A percentile compares a stretch with the other conserved stretches of the same genome.
Evolutionary conservation across 352 stramenopile genomes (phyloP).

Genomic region (Phytophthora sansomeana): DNA sequence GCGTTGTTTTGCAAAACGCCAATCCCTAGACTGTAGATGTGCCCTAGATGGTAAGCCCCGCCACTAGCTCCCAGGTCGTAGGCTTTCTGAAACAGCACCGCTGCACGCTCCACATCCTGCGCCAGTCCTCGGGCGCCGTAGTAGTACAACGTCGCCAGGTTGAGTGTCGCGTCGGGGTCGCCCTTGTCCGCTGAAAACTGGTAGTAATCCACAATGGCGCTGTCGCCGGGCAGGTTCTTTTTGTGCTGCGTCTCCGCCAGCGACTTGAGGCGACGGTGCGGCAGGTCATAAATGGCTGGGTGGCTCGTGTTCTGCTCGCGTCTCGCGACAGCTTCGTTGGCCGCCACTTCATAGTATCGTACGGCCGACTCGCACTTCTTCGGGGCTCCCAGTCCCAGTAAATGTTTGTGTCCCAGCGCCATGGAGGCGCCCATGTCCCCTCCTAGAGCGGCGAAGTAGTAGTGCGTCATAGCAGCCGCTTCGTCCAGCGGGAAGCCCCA

Average conservation of each 20-base stretch:
- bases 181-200: constrained; percentile 90
- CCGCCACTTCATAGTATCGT: constrained; percentile 90
- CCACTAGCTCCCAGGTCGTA: constrained; percentile 78
- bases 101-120: constrained; percentile 76
- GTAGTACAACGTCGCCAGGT: constrained; percentile 88
- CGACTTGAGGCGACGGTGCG: constrained; percentile 77
- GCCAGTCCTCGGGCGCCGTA: constrained; percentile 77
- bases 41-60: constrained; percentile 76
- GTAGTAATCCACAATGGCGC: constrained; percentile 91
- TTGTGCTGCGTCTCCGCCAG: constrained; percentile 81
- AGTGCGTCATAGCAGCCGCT: constrained; percentile 73
- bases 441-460: constrained; percentile 87
- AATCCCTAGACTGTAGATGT: constrained; percentile 87
- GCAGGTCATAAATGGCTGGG: constrained; percentile 76
- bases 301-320: constrained; percentile 63
- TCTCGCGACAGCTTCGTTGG: constrained; percentile 77
- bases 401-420: constrained; percentile 82
- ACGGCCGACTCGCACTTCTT: constrained; percentile 87
- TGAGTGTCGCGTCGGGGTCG: constrained; percentile 82
- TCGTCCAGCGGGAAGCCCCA: constrained; percentile 77
- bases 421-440: constrained; percentile 73
- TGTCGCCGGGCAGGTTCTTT: constrained; percentile 79
- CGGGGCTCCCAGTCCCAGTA: constrained; percentile 73
- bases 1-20: constrained; percentile 71
- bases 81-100: constrained; percentile 73